Evolutionary conservation across 495 filamentous ascomycete genomes (phyloP).

Genomic region (Xylaria cubensis): DNA sequence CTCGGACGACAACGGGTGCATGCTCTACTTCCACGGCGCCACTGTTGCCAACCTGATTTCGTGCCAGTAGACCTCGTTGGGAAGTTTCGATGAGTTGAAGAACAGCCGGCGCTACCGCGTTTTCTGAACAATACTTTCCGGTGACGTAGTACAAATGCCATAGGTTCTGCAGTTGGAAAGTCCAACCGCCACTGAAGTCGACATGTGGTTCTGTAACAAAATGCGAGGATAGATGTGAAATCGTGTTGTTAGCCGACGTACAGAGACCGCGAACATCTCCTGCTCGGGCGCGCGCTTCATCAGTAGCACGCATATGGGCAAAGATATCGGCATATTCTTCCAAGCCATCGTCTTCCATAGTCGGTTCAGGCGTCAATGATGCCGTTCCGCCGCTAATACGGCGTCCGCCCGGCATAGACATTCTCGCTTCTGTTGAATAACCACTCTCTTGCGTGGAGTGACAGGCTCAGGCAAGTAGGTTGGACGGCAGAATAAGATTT

Average conservation of each 20-base stretch:
- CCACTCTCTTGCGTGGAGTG: not conserved
- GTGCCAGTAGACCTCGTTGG: slow-evolving; percentile 22
- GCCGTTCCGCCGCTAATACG: not conserved
- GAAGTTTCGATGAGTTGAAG: slow-evolving; percentile 29
- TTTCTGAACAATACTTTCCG: slow-evolving; percentile 19
- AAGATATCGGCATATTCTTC: slow-evolving; percentile 28
- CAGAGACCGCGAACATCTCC: slow-evolving; percentile 26
- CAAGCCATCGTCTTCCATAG: slow-evolving; percentile 19
- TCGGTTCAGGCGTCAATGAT: not conserved
- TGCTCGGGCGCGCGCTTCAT: slow-evolving; percentile 26
- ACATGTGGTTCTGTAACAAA: slow-evolving; percentile 35
- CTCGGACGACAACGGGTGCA: slow-evolving; percentile 22
- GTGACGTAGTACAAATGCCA: slow-evolving; percentile 30
- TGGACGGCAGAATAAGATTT: not conserved
- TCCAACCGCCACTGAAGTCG: slow-evolving; percentile 30
- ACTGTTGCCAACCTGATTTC: slow-evolving; percentile 12
- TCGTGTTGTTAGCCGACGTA: slow-evolving; percentile 23
- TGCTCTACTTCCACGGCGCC: slow-evolving; percentile 24
- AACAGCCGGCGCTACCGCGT: slow-evolving; percentile 21
- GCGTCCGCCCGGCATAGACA: slow-evolving; percentile 17
- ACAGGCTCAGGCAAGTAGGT: not conserved
- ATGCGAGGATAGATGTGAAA: slow-evolving; percentile 28
- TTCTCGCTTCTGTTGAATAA: not conserved
- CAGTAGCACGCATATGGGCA: slow-evolving; percentile 24
- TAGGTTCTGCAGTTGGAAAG: slow-evolving; percentile 29